Percentiles rank a stretch among this genome's conserved stretches.
These are phyloP conservation scores for Calonectria fujianensis DNA, from an alignment of 2,329 filamentous ascomycete species.

Conservation along the genomic window DNA sequence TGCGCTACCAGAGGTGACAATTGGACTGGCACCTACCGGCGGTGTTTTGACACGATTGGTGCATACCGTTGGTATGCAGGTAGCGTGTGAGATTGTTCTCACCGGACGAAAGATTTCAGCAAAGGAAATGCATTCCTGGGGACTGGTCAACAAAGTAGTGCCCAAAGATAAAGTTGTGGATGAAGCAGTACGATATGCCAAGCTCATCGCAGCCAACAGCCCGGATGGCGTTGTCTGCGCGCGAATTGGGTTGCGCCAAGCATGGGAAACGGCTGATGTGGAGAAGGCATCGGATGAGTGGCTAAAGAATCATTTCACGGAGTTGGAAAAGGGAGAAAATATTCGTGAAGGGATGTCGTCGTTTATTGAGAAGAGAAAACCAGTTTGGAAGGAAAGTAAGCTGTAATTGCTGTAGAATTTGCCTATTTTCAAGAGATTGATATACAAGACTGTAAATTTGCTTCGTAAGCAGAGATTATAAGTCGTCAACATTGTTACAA, in stretches of 20 bases:
- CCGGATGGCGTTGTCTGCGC: slow-evolving; percentile 62
- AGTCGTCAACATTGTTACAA: not conserved
- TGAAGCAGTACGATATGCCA: slow-evolving; percentile 53
- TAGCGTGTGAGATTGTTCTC: slow-evolving; percentile 52
- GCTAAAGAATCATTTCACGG: slow-evolving; percentile 61
- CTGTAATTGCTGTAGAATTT: not conserved
- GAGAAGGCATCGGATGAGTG: slow-evolving; percentile 62
- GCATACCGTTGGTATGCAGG: slow-evolving; percentile 52
- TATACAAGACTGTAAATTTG: not conserved
- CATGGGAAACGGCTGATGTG: slow-evolving; percentile 62
- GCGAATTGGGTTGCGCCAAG: slow-evolving; percentile 59
- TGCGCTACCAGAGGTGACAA: slow-evolving; percentile 70
- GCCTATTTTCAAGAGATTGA: not conserved
- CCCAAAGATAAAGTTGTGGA: slow-evolving; percentile 38
- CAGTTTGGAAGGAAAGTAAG: slow-evolving; percentile 32
- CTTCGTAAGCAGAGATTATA: not conserved
- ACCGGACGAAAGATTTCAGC: slow-evolving; percentile 50
- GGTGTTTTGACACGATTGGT: slow-evolving; percentile 71
- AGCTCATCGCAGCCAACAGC: slow-evolving; percentile 56
- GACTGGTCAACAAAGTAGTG: slow-evolving; percentile 46
- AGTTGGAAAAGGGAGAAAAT: slow-evolving; percentile 65
- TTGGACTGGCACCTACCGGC: slow-evolving; percentile 70
- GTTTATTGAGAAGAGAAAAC: slow-evolving; percentile 66
- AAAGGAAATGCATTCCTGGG: slow-evolving; percentile 51
- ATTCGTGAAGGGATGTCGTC: slow-evolving; percentile 67